phyloP scores from a whole-genome alignment of 164 flowering plant species.

The Piper longum region DNA sequence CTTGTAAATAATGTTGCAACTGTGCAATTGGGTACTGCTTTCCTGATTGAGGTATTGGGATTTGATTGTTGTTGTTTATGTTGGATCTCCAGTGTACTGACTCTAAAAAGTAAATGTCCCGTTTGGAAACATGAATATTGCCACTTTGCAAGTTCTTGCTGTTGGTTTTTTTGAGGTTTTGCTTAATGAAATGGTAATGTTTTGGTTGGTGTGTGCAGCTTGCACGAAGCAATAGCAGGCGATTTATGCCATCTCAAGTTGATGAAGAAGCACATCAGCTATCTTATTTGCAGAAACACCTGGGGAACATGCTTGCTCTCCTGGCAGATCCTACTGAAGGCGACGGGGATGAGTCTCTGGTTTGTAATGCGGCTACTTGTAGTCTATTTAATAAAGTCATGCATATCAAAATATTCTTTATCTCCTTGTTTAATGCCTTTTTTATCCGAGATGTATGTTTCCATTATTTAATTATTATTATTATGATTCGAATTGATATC shows the following conservation, averaged over 20 bases:
- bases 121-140: neutral
- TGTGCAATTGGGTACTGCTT: neutral
- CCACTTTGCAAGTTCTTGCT: neutral
- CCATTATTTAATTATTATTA: neutral
- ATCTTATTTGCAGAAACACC: slow-evolving; percentile 65
- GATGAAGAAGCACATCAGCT: slow-evolving; percentile 98
- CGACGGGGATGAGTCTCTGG: slow-evolving; percentile 82
- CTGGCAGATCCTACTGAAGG: slow-evolving; percentile 74
- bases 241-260: slow-evolving; percentile 87
- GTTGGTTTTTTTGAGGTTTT: neutral
- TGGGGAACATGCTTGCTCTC: slow-evolving; percentile 78
- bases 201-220: slow-evolving; percentile 38
- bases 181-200: too few species aligned
- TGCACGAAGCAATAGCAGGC: slow-evolving; percentile 84
- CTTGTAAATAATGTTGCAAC: neutral
- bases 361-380: slow-evolving; percentile 17
- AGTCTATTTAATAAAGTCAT: neutral
- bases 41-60: neutral
- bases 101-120: neutral
- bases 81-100: neutral
- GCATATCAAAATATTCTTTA: neutral
- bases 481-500: neutral
- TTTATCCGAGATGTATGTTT: slow-evolving; percentile 4
- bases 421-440: neutral
- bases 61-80: neutral